Base-by-base conservation (phyloP, 257 asterid genomes). In the Eustoma russellianum region DNA sequence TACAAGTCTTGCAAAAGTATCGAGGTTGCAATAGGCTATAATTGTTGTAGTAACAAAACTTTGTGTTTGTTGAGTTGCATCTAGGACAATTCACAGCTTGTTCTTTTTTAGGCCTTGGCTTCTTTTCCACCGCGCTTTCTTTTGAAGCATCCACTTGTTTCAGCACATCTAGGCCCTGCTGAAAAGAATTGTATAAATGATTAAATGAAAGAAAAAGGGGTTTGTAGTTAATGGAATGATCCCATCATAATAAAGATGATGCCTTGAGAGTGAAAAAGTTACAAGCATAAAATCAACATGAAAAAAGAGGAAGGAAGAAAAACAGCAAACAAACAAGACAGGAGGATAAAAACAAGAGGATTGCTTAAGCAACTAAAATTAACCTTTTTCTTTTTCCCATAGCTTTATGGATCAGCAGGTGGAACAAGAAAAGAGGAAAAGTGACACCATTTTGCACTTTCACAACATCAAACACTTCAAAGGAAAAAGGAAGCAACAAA, bases 1-100 rank as follows among this genome's bases (percentile, higher is more conserved):
- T 66, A 46, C 97, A 88, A 6, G 93, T 71, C 73, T 88, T 88
- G 75, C 97, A 88, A 17, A 88, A 81, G 72, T 88, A 88, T 9
- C 97, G 77, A 3, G 97, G 97, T 57, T 88, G 97, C 3, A 95
- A 57, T 3, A 88, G 78, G 19, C 84, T 85, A 48, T 88, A 88
- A 57, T 88, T 85, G 77, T 88, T 85, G 79, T 88, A 88, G 15
- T 88, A 88, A 60, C 97, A 88, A 64, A 88, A 88, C 57, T 89
- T 89, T 0, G 97, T 89, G 77, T 89, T 85, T 0, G 94, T 74
- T 0, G 97, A 89, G 33, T 59, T 76, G 74, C 97, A 89, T 35
- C 97, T 62, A 2, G 94, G 95, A 52, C 97, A 89, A 71, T 86
- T 83, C 35, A 85, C 1, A 19, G 88, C 86, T 54, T 76, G 78